These are phyloP conservation scores for Hirschioporus abietinus DNA, from an alignment of 768 basidiomycete species.

Conservation along the genomic window DNA sequence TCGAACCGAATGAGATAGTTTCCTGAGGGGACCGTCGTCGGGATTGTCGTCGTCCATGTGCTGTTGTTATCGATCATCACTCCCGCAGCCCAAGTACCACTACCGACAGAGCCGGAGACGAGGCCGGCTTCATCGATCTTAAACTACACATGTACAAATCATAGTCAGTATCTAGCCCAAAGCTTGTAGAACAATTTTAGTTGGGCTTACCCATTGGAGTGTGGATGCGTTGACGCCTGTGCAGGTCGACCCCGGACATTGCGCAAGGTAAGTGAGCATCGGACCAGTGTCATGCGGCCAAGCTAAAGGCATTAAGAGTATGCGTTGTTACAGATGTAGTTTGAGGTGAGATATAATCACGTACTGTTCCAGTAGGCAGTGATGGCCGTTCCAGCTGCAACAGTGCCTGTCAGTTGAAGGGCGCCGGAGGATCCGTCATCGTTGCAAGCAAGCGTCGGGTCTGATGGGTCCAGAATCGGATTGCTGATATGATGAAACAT, in stretches of 20 bases:
- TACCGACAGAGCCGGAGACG: slow-evolving; percentile 14
- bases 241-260: slow-evolving; percentile 12
- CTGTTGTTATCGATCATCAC: slow-evolving; percentile 13
- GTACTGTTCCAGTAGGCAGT: slow-evolving; percentile 14
- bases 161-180: not conserved
- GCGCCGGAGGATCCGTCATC: slow-evolving; percentile 13
- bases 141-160: slow-evolving; percentile 8
- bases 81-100: slow-evolving; percentile 12
- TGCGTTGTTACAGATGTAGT: not conserved
- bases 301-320: not conserved
- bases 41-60: slow-evolving; percentile 12
- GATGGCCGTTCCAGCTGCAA: slow-evolving; percentile 13
- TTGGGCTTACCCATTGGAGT: slow-evolving; percentile 10
- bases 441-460: slow-evolving; percentile 12
- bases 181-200: not conserved
- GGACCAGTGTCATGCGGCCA: not conserved
- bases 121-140: slow-evolving; percentile 18
- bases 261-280: slow-evolving; percentile 13
- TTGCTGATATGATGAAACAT: slow-evolving; percentile 2
- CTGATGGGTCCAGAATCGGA: slow-evolving; percentile 12
- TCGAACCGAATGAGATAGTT: slow-evolving; percentile 16
- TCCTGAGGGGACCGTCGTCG: slow-evolving; percentile 9
- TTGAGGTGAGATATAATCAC: slow-evolving; percentile 1
- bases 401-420: slow-evolving; percentile 12
- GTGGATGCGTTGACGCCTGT: slow-evolving; percentile 12